Evolutionary conservation across 139 green algal genomes (phyloP), one percentile per base, ranked within the genome.

Genomic region (Desmodesmus armatus): DNA sequence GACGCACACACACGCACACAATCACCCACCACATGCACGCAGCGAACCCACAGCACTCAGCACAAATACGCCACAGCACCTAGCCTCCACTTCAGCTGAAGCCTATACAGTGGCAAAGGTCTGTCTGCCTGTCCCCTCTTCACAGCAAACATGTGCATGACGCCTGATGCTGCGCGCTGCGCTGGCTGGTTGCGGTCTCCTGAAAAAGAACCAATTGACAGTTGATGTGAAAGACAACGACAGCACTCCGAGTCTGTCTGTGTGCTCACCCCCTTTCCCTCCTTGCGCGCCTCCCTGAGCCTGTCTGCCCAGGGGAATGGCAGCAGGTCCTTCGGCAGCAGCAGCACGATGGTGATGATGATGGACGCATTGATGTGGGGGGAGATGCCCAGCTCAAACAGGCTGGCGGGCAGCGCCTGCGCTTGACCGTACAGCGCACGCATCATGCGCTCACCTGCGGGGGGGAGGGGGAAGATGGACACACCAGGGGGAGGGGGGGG

Each of bases 311-410:
- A 89, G 13, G n/a, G 60, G 43, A 83, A 84, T 1, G 47, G 43
- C 29, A 79, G 27, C 37, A 90, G 63, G 0, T 90, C 80, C 60
- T 85, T 89, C 4, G 86, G 86, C 25, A 93, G 39, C 3, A 88
- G 51, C 41, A 91, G 82, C 60, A 84, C 21, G 29, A 93, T 41
- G 9, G 75, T 83, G 7, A 94, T 49, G 39, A 90, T 19, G 66
- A 94, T 94, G 77, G 80, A 89, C 7, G 91, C 88, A 73, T 94
- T 92, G 85, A 94, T 90, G 80, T 88, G 89, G 37, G 91, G 91
- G 0, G 85, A 91, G 62, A 94, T 94, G 63, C 91, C 91, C 51
- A 94, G 87, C 55, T 92, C 87, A 79, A 91, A 92, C n/a, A 94
- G 72, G 44, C 82, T 91, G 37, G 89, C 88, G 17, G 91, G 91